Conservation (phyloP, 257 asterid genomes). For the Galeopsis tetrahit region DNA sequence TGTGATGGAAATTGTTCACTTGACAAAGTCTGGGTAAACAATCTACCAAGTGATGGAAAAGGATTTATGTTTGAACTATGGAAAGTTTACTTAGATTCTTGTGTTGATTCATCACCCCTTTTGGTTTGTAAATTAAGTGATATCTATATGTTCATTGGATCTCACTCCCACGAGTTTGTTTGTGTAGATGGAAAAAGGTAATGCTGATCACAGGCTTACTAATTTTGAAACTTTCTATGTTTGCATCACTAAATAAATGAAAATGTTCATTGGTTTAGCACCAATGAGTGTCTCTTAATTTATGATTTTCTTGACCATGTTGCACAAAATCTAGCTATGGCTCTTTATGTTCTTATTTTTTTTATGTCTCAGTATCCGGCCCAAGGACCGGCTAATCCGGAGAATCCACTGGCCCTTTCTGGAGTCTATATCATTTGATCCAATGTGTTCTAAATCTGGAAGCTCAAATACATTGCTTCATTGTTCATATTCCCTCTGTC, state of each 20-base stretch:
- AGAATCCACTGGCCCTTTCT: too few relatives aligned
- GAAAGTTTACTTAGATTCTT: slow-evolving; percentile 79
- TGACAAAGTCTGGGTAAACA: slow-evolving; percentile 42
- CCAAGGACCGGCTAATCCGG: too few relatives aligned
- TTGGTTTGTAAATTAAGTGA: slow-evolving; percentile 63
- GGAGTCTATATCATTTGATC: slow-evolving; percentile 13
- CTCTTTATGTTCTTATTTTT: too few relatives aligned
- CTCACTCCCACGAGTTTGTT: slow-evolving; percentile 82
- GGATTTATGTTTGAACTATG: slow-evolving; percentile 61
- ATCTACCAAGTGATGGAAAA: slow-evolving; percentile 47
- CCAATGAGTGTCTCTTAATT: too few relatives aligned
- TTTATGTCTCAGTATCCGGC: too few relatives aligned
- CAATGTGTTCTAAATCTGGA: background rate
- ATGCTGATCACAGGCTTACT: slow-evolving; percentile 21
- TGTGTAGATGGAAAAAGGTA: slow-evolving; percentile 79
- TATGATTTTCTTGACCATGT: too few relatives aligned
- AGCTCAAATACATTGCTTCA: slow-evolving; percentile 19
- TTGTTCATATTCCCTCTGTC: too few relatives aligned
- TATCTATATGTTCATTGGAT: slow-evolving; percentile 71
- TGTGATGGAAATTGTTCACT: slow-evolving; percentile 45
- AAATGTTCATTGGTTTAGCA: too few relatives aligned
- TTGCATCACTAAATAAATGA: slow-evolving; percentile 17
- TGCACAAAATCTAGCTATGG: too few relatives aligned
- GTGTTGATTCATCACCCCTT: slow-evolving; percentile 97
- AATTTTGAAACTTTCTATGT: slow-evolving; percentile 20